Percentiles rank a stretch among this genome's conserved stretches.
Evolutionary conservation across 352 stramenopile species (phyloP).

Genomic region (Phytopythium ostracodes): DNA sequence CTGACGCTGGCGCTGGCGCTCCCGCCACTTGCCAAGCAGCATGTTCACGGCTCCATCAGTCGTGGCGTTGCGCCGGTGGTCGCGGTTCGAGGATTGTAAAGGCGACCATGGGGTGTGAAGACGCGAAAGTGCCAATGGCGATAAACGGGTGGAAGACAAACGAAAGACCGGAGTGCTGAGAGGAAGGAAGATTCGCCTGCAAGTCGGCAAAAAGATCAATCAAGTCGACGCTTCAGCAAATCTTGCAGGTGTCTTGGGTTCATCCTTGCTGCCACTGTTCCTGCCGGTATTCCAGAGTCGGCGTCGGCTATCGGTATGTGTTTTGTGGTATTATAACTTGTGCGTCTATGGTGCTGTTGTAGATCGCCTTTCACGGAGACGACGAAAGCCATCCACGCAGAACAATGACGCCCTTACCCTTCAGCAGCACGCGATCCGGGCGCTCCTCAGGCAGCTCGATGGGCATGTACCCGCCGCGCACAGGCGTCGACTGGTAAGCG

Average conservation of each 20-base stretch:
- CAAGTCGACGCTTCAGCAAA: background rate
- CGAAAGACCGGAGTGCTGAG: too few species aligned
- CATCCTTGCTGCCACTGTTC: too few species aligned
- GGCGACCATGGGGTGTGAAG: background rate
- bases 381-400: background rate
- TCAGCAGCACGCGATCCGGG: constrained; percentile 22
- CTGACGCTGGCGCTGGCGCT: constrained; percentile 32
- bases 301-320: too few species aligned
- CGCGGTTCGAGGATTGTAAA: background rate
- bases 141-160: too few species aligned
- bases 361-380: background rate
- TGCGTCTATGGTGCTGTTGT: too few species aligned
- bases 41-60: background rate
- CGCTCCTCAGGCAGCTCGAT: constrained; percentile 14
- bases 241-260: too few species aligned
- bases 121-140: background rate
- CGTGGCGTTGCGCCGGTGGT: background rate
- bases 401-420: constrained; percentile 16
- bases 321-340: too few species aligned
- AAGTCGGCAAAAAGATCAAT: background rate
- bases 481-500: constrained; percentile 23
- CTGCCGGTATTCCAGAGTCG: too few species aligned
- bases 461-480: constrained; percentile 22
- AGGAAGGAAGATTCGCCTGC: too few species aligned
- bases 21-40: constrained; percentile 2